Base-by-base conservation (phyloP, 73 alveolate species). In the Paramecium sexaurelia region DNA sequence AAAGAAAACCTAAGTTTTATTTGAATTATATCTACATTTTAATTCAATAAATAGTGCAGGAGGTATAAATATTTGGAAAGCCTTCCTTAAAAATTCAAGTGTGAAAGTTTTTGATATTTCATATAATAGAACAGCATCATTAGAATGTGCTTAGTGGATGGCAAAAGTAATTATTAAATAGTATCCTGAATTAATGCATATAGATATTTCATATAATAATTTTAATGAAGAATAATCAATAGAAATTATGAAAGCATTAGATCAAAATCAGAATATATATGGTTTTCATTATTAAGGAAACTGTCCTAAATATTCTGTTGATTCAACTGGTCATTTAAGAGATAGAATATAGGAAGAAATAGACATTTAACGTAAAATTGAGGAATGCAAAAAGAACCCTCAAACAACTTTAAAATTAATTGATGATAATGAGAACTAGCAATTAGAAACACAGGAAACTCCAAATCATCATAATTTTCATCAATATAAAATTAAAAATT, bases 201-300 rank as follows among this genome's bases (percentile, higher is more conserved):
- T 88, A 43, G 94, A 88, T 29, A 36, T 88, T 35, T 88, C 94
- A 22, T 51, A 88, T 22, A 88, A 88, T 68, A 55, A 61, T 8
- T 88, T 68, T 43, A 55, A 29, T 37, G 87, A 88, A 24, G 73
- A 83, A n/a, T 55, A 88, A 35, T 75, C 94, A 0, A 7, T 88
- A 7, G 51, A 68, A 40, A 88, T 88, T 4, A 40, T 55, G 37
- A 82, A 66, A 15, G 91, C 84, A n/a, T 66, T 88, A 1, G 75
- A 56, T 22, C 26, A 32, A 20, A 88, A 88, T 69, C 7, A 61
- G n/a, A 66, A 88, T 22, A 75, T 88, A 13, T 88, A 68, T 88
- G 94, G 94, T 11, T 88, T 88, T 69, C 94, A 88, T 32, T 88
- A 55, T 68, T 7, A 61, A 26, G 94, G 94, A 10, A 88, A 88